Conservation (phyloP, 139 green algal genomes). For the Edaphochlamys debaryana region DNA sequence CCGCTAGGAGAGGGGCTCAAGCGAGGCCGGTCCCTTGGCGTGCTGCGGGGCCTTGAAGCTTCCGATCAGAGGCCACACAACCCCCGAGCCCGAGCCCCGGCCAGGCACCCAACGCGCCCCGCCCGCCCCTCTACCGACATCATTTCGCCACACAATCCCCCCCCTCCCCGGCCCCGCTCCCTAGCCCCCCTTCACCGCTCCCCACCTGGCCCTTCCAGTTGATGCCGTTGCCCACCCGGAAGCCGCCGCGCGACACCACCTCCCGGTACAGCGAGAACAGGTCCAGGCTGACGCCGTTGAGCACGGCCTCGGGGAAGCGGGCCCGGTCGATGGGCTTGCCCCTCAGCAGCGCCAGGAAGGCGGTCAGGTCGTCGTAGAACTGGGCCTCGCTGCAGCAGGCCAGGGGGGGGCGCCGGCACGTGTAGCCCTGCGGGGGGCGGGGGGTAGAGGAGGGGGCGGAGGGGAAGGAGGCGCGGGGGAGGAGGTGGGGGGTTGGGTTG, state of each 20-base stretch:
- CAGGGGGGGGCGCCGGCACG: conserved; percentile 64
- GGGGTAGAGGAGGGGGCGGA: neutral
- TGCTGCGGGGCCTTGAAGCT: too few relatives aligned
- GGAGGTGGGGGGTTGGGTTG: neutral
- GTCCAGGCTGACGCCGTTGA: conserved; percentile 79
- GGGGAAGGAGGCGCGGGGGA: neutral
- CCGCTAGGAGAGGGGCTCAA: too few relatives aligned
- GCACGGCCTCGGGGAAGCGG: conserved; percentile 77
- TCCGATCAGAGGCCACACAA: too few relatives aligned
- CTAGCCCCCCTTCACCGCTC: too few relatives aligned
- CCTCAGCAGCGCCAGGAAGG: conserved; percentile 61
- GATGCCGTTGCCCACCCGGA: conserved; percentile 70
- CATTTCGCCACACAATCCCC: too few relatives aligned
- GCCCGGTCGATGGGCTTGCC: conserved; percentile 39
- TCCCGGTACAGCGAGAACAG: conserved; percentile 77
- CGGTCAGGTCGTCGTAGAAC: conserved; percentile 72
- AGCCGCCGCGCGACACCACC: conserved; percentile 50
- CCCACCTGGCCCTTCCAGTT: conserved; percentile 80
- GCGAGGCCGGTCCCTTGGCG: too few relatives aligned
- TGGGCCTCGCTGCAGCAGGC: conserved; percentile 57
- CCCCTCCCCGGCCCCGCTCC: too few relatives aligned
- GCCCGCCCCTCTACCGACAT: too few relatives aligned
- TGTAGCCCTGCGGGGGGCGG: conserved; percentile 44
- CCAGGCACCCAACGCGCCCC: too few relatives aligned
- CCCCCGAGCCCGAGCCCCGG: too few relatives aligned